Evolutionary conservation across 176 grass and related monocot species (phyloP), one percentile per base, ranked within the genome.

Genomic region (Avena sativa): DNA sequence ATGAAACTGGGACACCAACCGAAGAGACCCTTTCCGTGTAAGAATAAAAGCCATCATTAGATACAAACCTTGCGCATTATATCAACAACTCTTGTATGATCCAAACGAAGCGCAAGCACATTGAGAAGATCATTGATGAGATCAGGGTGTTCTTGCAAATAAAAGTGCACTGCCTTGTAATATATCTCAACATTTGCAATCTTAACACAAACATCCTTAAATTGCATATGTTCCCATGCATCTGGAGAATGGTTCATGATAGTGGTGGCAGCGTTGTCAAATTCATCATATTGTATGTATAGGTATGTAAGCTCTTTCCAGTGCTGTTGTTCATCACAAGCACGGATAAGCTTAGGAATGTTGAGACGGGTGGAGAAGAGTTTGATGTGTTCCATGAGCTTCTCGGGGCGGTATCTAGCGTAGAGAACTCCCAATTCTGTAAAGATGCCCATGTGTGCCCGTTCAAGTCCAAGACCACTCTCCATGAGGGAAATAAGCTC

Each of bases 181-280:
- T 98, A 98, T 60, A 98, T 80, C 84, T 98, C 96, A 34, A 98
- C 93, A 85, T 98, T 98, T 74, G 92, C 96, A 91, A 92, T 93
- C 89, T 98, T 98, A 64, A 98, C 93, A 56, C 79, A 55, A 38
- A 98, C 93, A 89, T 98, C 96, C 83, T 98, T 98, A 69, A 98
- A 98, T 71, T 98, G 96, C 96, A 98, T 98, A 88, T 98, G 96
- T 84, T 98, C 96, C 96, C 96, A 98, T 21, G 96, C 96, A 94
- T 98, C 96, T 72, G 93, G 96, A 50, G 96, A 98, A 80, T 98
- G 96, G 82, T 94, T 98, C 96, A 95, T 98, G 19, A 98, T 95
- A 74, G 96, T 98, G 48, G 88, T 98, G 16, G 93, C 96, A 71
- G 96, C 96, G 83, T 98, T 98, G 87, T 98, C 93, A 69, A 95